phyloP scores from a whole-genome alignment of 192 early-diverging fungal genomes.

The Podochytrium sp. region DNA sequence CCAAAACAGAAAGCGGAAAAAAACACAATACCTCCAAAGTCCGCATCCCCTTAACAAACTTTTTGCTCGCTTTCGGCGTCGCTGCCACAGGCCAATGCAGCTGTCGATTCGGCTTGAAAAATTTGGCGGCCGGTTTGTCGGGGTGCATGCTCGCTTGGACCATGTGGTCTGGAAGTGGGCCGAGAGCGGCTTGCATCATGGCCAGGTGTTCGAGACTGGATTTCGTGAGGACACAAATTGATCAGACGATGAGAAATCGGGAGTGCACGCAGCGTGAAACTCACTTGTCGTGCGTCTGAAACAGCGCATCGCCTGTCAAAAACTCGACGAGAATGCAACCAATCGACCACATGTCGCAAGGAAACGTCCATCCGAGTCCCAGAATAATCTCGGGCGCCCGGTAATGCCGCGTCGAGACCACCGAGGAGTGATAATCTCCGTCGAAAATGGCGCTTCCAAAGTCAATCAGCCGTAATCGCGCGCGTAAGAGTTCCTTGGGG shows the following conservation, averaged over 20 bases:
- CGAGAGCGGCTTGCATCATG: slow-evolving; percentile 93
- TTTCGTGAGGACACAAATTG: background rate
- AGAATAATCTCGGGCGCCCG: slow-evolving; percentile 97
- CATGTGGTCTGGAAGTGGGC: slow-evolving; percentile 72
- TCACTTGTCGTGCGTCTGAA: slow-evolving; percentile 95
- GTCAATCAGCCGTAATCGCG: slow-evolving; percentile 89
- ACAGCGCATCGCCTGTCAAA: slow-evolving; percentile 91
- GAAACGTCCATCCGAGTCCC: slow-evolving; percentile 91
- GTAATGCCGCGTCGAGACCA: slow-evolving; percentile 95
- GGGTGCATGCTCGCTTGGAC: slow-evolving; percentile 48
- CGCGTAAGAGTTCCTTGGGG: slow-evolving; percentile 65
- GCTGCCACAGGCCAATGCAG: slow-evolving; percentile 7
- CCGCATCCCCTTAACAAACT: slow-evolving; percentile 64
- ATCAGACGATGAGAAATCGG: background rate
- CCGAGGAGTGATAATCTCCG: slow-evolving; percentile 87
- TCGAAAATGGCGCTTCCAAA: slow-evolving; percentile 96
- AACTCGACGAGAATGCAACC: slow-evolving; percentile 97
- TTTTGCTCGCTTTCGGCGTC: slow-evolving; percentile 45
- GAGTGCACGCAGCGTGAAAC: background rate
- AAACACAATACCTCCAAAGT: slow-evolving; percentile 53
- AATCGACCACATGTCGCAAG: slow-evolving; percentile 97
- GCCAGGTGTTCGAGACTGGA: slow-evolving; percentile 85
- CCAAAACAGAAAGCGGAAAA: background rate
- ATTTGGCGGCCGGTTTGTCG: slow-evolving; percentile 49
- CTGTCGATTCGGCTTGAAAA: slow-evolving; percentile 44